A percentile compares a stretch with the other conserved stretches of the same genome.
Conservation (phyloP, 202 grass and related monocot species). For the Panicum virgatum region DNA sequence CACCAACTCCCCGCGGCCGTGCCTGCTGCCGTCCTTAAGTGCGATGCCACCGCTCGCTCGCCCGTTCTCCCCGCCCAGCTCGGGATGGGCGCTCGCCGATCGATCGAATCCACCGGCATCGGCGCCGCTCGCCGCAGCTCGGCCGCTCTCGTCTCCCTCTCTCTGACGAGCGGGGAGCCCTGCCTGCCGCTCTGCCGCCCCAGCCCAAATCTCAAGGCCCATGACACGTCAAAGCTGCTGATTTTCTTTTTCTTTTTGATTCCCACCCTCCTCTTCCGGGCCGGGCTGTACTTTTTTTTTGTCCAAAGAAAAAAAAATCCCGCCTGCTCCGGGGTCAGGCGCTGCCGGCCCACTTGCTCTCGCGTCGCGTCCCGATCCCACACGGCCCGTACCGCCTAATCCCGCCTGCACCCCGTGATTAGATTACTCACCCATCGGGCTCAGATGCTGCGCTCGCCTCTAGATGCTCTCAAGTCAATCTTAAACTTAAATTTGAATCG, state of each 20-base stretch:
- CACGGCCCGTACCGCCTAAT: background rate
- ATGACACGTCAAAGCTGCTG: constrained; percentile 24
- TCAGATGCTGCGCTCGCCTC: background rate
- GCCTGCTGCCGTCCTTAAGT: background rate
- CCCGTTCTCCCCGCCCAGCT: no score
- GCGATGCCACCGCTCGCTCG: constrained; percentile 4
- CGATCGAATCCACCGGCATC: background rate
- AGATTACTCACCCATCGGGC: background rate
- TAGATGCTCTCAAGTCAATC: background rate
- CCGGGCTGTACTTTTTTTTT: background rate
- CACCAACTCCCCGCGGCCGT: background rate
- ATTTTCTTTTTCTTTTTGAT: background rate
- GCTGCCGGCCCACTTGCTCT: constrained; percentile 46
- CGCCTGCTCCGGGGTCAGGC: constrained; percentile 47
- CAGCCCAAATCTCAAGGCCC: background rate
- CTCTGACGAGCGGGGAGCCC: background rate
- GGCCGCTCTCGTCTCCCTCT: background rate
- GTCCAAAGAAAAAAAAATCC: background rate
- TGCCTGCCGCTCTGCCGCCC: no score
- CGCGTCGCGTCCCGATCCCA: background rate
- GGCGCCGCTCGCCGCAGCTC: no score
- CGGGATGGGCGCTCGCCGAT: background rate
- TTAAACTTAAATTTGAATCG: constrained; percentile 27
- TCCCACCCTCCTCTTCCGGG: background rate
- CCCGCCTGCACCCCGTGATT: background rate